Evolutionary conservation across 2,329 filamentous ascomycete genomes (phyloP), one percentile per base, ranked within the genome.

Genomic region (Calonectria pteridis): DNA sequence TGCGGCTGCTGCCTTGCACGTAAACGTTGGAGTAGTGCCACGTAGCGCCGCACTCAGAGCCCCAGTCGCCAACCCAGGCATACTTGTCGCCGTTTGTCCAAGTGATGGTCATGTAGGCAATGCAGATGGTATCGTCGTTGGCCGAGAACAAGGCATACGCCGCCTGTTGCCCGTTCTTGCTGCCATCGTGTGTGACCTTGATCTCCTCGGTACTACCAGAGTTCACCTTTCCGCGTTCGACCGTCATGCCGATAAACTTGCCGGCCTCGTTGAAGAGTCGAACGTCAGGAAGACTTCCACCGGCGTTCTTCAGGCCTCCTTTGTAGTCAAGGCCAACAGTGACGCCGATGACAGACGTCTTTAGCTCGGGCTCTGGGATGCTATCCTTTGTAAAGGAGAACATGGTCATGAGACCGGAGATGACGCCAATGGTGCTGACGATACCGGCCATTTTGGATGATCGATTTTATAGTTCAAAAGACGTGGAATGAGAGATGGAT

Each of bases 121-220:
- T 72, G 69, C 75, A 77, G 49, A 77, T 73, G 26, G 75, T 67
- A 65, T 77, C 68, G 26, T 65, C 37, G 66, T 77, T 75, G 55
- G 67, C 72, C 20, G 72, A 70, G 31, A 73, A 63, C 11, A 73
- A 53, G 28, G 72, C 62, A 33, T 73, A 73, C 1, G 72, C 33
- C 1, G 72, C 59, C 53, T 73, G 72, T 29, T 73, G 72, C 9
- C 67, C 67, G n/a, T 64, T 62, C 7, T 40, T 51, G 37, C 49
- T 29, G 11, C 67, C 33, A 4, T 66, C 28, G 31, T 64, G 62
- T 11, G 40, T 31, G 31, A 73, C 37, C 26, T 69, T 62, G 26
- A 73, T 53, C n/a, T 53, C 53, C 13, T 29, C 53, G 10, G 40
- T 53, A 4, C 18, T 49, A 1, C 72, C 72, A 26, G 62, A 31